A percentile compares a stretch with the other conserved stretches of the same genome.
phyloP scores from a whole-genome alignment of 805 yeast species.

The Teunomyces panamensis region DNA sequence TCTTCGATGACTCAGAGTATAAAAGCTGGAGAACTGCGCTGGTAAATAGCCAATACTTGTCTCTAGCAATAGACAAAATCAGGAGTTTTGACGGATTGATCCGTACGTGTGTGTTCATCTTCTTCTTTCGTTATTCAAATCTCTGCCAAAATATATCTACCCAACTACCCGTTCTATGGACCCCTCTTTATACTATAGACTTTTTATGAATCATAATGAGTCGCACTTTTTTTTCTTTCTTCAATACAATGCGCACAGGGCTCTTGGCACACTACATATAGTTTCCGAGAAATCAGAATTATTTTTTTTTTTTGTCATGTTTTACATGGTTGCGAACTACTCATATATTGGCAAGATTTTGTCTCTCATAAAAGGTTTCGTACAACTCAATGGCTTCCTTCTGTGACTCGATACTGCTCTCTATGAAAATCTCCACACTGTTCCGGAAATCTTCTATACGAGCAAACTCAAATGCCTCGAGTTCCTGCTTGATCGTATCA shows the following conservation, averaged over 20 bases:
- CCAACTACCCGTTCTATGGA: no score
- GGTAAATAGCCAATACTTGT: constrained; percentile 51
- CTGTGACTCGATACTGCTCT: constrained; percentile 87
- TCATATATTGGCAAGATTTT: constrained; percentile 16
- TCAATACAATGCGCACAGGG: neutral
- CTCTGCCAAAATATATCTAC: no score
- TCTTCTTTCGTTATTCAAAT: neutral
- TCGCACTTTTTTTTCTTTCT: neutral
- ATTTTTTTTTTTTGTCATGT: neutral
- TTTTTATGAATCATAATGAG: neutral
- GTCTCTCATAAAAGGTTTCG: constrained; percentile 77
- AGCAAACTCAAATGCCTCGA: constrained; percentile 67
- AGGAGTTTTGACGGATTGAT: constrained; percentile 45
- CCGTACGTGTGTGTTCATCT: constrained; percentile 46
- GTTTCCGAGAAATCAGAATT: neutral
- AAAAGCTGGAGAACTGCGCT: constrained; percentile 50
- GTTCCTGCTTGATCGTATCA: constrained; percentile 63
- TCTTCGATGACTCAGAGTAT: constrained; percentile 29
- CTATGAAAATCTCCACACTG: constrained; percentile 85
- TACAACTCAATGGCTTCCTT: constrained; percentile 87
- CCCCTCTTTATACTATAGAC: neutral
- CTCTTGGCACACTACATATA: neutral
- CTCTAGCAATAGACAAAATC: constrained; percentile 52
- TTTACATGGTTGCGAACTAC: neutral
- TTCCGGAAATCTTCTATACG: constrained; percentile 82